Conservation (phyloP, 345 rosid genomes). For the Populus davidiana region DNA sequence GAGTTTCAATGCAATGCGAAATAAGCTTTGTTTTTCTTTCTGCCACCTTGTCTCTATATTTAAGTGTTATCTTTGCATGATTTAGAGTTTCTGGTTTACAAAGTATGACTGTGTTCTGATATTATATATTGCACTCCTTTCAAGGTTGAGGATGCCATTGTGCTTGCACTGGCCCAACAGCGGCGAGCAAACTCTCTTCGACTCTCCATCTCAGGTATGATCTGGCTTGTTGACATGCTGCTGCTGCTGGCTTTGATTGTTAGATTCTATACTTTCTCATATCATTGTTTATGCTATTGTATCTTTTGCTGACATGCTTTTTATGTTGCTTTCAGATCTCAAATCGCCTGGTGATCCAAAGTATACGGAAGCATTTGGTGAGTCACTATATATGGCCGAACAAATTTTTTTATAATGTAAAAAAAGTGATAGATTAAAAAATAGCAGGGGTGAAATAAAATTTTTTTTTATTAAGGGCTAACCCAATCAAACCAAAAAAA, state of each 20-base stretch:
- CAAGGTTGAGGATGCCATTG: conserved; percentile 36
- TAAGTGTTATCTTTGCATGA: not conserved
- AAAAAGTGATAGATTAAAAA: too few relatives aligned
- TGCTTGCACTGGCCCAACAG: conserved; percentile 31
- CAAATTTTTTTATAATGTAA: too few relatives aligned
- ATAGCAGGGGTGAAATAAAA: too few relatives aligned
- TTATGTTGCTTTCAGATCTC: conserved; percentile 51
- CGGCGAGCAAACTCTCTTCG: conserved; percentile 50
- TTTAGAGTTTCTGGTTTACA: not conserved
- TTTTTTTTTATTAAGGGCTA: too few relatives aligned
- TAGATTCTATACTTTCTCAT: not conserved
- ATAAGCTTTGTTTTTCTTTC: not conserved
- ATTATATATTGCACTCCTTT: not conserved
- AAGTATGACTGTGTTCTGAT: not conserved
- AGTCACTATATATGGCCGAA: conserved; percentile 19
- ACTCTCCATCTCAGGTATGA: conserved; percentile 60
- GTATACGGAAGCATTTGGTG: conserved; percentile 81
- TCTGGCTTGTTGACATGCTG: not conserved
- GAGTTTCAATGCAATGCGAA: not conserved
- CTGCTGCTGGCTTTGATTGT: not conserved
- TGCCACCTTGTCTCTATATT: not conserved
- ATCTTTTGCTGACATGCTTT: not conserved
- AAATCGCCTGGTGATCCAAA: conserved; percentile 86
- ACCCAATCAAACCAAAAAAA: too few relatives aligned
- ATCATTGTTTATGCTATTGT: not conserved